phyloP scores from a whole-genome alignment of 805 yeast genomes.

The Dipodascus geniculatus region DNA sequence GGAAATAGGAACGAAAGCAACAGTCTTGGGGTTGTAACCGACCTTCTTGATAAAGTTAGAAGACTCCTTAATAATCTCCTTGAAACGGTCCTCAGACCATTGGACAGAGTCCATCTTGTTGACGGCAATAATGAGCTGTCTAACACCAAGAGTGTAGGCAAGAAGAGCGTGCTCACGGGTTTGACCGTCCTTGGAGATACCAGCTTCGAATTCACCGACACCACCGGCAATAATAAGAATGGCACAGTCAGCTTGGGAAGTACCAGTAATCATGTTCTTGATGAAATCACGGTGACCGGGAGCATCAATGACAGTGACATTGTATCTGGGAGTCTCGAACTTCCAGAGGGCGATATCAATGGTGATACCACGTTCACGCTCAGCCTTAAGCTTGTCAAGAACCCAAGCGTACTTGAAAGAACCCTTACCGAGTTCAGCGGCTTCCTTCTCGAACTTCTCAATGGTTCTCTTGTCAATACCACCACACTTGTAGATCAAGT shows the following conservation, averaged over 20 bases:
- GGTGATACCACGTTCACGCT: constrained; percentile 95
- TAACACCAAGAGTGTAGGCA: constrained; percentile 83
- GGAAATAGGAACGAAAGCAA: constrained; percentile 82
- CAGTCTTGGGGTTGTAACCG: constrained; percentile 73
- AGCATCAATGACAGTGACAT: constrained; percentile 87
- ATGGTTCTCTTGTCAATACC: constrained; percentile 96
- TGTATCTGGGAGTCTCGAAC: constrained; percentile 84
- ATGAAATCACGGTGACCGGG: constrained; percentile 96
- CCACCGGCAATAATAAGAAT: constrained; percentile 85
- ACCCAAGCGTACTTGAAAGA: constrained; percentile 98
- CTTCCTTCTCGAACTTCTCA: constrained; percentile 97
- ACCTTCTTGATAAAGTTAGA: constrained; percentile 74
- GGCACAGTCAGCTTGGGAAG: constrained; percentile 90
- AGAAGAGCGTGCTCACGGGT: constrained; percentile 91
- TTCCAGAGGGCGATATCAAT: constrained; percentile 88
- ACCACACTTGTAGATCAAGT: constrained; percentile 98
- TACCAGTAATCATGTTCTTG: constrained; percentile 94
- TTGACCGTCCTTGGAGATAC: constrained; percentile 90
- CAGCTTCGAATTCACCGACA: constrained; percentile 92
- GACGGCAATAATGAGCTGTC: constrained; percentile 77
- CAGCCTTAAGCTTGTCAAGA: constrained; percentile 89
- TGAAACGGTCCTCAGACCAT: constrained; percentile 74
- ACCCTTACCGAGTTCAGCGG: constrained; percentile 94
- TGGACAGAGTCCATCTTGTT: constrained; percentile 93
- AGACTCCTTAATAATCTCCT: constrained; percentile 67